These are phyloP conservation scores for Aspergillus jensenii DNA, from an alignment of 2,329 filamentous ascomycete genomes.

Conservation along the genomic window DNA sequence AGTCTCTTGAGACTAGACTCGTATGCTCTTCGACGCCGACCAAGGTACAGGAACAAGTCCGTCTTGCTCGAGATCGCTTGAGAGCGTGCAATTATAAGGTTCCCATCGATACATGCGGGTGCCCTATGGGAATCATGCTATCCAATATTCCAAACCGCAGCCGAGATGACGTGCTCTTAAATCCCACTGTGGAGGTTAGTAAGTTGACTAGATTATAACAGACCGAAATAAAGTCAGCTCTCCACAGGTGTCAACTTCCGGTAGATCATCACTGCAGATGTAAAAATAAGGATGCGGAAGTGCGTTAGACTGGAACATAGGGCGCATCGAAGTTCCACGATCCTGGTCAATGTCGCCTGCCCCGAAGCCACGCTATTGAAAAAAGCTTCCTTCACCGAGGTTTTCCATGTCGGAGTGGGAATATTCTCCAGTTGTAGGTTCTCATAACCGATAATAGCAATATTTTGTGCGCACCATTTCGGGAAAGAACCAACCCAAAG, in stretches of 20 bases:
- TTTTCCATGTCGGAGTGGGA: not conserved
- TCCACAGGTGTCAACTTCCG: not conserved
- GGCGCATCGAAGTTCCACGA: slow-evolving; percentile 16
- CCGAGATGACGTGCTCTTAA: not conserved
- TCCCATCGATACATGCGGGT: not conserved
- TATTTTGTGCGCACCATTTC: not conserved
- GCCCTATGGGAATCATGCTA: too few species aligned
- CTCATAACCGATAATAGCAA: not conserved
- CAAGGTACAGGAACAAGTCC: not conserved
- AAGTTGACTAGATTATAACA: not conserved
- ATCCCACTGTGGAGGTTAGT: not conserved
- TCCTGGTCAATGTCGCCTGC: slow-evolving; percentile 16
- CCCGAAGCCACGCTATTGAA: slow-evolving; percentile 15
- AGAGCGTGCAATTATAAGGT: not conserved
- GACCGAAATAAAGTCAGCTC: not conserved
- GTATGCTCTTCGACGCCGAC: not conserved
- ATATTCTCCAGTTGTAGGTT: not conserved
- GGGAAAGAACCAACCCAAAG: not conserved
- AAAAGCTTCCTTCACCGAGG: not conserved
- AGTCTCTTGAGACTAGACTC: not conserved
- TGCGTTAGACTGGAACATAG: slow-evolving; percentile 20
- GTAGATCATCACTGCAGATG: not conserved
- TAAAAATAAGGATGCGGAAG: slow-evolving; percentile 11
- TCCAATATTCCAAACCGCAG: not conserved
- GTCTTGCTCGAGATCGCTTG: not conserved